phyloP scores from a whole-genome alignment of 1,284 basidiomycete genomes.

The Ceratobasidium sp. region DNA sequence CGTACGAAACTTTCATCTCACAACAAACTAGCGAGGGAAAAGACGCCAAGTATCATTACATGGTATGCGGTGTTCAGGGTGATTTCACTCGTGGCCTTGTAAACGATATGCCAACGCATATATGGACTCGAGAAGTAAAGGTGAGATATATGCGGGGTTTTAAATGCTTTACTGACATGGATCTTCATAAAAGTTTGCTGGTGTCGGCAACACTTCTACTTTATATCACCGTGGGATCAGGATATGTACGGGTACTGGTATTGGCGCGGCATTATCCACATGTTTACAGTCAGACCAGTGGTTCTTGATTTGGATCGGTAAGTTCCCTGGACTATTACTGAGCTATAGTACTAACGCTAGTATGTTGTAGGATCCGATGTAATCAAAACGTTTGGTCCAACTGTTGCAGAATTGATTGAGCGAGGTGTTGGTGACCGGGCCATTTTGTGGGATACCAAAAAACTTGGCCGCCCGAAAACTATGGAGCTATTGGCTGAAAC shows the following conservation, averaged over 20 bases:
- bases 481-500: conserved; percentile 79
- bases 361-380: conserved; percentile 60
- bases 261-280: conserved; percentile 79
- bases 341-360: too few species aligned
- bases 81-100: conserved; percentile 80
- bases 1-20: not conserved
- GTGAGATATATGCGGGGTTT: conserved; percentile 55
- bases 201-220: conserved; percentile 81
- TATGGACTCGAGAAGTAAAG: conserved; percentile 82
- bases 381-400: conserved; percentile 74
- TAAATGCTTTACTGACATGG: too few species aligned
- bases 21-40: conserved; percentile 68
- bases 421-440: conserved; percentile 75
- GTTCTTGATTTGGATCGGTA: conserved; percentile 79
- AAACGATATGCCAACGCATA: conserved; percentile 71
- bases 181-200: conserved; percentile 69
- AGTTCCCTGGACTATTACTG: not conserved
- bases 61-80: conserved; percentile 82
- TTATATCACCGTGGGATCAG: conserved; percentile 80
- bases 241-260: conserved; percentile 81
- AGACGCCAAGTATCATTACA: conserved; percentile 77
- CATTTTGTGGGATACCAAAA: conserved; percentile 78
- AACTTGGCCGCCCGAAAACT: conserved; percentile 78
- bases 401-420: conserved; percentile 76
- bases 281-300: conserved; percentile 57